Evolutionary conservation across 1,284 basidiomycete genomes (phyloP).

Genomic region (Paramarasmius palmivorus): DNA sequence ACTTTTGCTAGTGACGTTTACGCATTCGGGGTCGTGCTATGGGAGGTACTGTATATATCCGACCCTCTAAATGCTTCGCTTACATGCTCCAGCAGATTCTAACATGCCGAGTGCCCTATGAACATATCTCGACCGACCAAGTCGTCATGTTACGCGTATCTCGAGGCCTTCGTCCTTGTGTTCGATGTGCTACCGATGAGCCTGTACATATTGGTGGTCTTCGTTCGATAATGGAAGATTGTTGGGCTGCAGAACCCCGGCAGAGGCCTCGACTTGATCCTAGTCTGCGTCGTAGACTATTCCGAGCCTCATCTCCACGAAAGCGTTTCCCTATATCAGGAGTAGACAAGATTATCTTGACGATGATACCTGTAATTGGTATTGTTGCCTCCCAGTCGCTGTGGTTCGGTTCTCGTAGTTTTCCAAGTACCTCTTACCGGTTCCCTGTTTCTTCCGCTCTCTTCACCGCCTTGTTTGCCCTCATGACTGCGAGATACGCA

Average conservation of each 20-base stretch:
- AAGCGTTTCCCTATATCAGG: background rate
- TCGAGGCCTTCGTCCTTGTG: background rate
- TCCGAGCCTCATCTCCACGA: background rate
- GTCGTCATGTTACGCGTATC: constrained; percentile 1
- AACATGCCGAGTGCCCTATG: constrained; percentile 1
- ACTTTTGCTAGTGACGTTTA: constrained; percentile 4
- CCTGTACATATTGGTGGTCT: background rate
- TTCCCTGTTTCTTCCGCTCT: no score
- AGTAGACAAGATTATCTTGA: background rate
- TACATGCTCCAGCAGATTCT: background rate
- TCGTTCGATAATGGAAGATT: background rate
- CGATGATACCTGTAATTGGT: no score
- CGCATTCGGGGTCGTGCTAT: constrained; percentile 1
- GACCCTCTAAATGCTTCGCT: background rate
- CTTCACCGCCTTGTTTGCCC: no score
- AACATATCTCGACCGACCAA: background rate
- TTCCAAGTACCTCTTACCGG: no score
- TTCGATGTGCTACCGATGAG: background rate
- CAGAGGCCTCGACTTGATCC: background rate
- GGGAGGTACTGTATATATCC: background rate
- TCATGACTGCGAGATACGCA: no score
- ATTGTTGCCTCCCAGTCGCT: background rate
- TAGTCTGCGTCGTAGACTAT: background rate
- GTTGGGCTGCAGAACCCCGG: background rate
- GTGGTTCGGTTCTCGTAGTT: background rate